A percentile compares a stretch with the other conserved stretches of the same genome.
Evolutionary conservation across 768 basidiomycete genomes (phyloP).

Genomic region (Agrocybe praecox): DNA sequence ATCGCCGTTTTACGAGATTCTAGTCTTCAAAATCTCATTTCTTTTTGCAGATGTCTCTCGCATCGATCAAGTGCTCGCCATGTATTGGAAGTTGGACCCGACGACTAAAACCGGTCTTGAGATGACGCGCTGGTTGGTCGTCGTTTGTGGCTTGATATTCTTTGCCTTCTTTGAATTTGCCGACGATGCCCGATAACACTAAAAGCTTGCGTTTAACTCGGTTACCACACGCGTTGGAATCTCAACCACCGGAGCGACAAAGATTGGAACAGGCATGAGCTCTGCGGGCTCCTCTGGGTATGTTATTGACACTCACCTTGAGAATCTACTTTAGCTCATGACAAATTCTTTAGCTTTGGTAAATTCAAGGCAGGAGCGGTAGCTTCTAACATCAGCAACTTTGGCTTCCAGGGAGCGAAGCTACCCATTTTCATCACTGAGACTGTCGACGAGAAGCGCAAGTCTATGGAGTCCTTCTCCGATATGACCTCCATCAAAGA

Average conservation of each 20-base stretch:
- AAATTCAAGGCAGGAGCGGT: slow-evolving; percentile 21
- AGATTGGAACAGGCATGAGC: slow-evolving; percentile 17
- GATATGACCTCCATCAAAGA: slow-evolving; percentile 23
- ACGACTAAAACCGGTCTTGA: slow-evolving; percentile 25
- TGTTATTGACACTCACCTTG: slow-evolving; percentile 48
- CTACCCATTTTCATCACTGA: slow-evolving; percentile 26
- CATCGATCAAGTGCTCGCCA: slow-evolving; percentile 30
- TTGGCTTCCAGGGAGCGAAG: slow-evolving; percentile 14
- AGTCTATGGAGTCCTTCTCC: slow-evolving; percentile 27
- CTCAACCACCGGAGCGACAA: slow-evolving; percentile 12
- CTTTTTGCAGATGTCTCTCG: slow-evolving; percentile 27
- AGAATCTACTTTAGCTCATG: slow-evolving; percentile 27
- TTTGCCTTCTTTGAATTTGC: slow-evolving; percentile 63
- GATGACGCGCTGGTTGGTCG: slow-evolving; percentile 40
- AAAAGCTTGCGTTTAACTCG: slow-evolving; percentile 27
- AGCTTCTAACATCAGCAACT: slow-evolving; percentile 9
- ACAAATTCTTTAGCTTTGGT: slow-evolving; percentile 8
- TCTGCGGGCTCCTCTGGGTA: slow-evolving; percentile 19
- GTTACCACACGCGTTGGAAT: slow-evolving; percentile 24
- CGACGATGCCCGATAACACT: slow-evolving; percentile 51
- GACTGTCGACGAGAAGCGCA: slow-evolving; percentile 29
- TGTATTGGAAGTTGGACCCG: slow-evolving; percentile 31
- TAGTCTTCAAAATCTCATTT: neutral
- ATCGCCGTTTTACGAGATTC: neutral
- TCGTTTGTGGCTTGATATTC: slow-evolving; percentile 47